A percentile compares a stretch with the other conserved stretches of the same genome.
Evolutionary conservation across 1,284 basidiomycete species (phyloP).

Genomic region (Heliocybe sulcata): DNA sequence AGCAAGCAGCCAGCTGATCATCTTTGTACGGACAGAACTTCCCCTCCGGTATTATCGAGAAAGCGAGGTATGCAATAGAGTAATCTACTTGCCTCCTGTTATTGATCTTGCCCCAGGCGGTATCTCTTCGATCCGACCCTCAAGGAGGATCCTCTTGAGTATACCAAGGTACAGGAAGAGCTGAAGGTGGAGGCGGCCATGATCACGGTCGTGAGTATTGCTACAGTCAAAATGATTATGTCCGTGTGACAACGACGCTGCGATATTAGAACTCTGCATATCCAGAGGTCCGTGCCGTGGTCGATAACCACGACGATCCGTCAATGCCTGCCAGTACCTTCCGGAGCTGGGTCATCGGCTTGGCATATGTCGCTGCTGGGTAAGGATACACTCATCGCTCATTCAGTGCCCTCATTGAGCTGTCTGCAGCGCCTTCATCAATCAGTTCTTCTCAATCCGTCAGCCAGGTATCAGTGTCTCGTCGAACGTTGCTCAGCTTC

Average conservation of each 20-base stretch:
- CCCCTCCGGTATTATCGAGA: not conserved
- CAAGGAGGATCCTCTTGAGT: not conserved
- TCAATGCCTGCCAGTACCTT: conserved; percentile 52
- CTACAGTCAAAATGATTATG: not conserved
- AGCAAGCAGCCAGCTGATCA: not conserved
- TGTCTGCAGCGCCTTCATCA: conserved; percentile 32
- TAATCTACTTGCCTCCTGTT: not conserved
- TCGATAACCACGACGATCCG: conserved; percentile 58
- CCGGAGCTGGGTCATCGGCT: conserved; percentile 50
- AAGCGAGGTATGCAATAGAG: not conserved
- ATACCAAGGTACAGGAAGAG: conserved; percentile 2
- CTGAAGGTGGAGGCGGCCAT: conserved; percentile 4
- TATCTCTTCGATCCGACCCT: not conserved
- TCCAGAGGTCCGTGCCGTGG: conserved; percentile 59
- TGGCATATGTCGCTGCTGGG: conserved; percentile 25
- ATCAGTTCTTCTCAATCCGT: conserved; percentile 39
- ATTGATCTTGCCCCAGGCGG: not conserved
- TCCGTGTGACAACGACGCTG: not conserved
- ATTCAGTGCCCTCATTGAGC: not conserved
- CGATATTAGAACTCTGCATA: conserved; percentile 37
- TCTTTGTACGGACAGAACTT: not conserved
- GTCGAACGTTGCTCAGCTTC: conserved; percentile 6
- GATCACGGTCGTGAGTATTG: conserved; percentile 4
- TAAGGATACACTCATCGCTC: not conserved
- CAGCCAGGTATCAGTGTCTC: conserved; percentile 24